Percentiles rank a stretch among this genome's conserved stretches.
phyloP scores from a whole-genome alignment of 2,329 filamentous ascomycete genomes.

The Alternaria rosae region DNA sequence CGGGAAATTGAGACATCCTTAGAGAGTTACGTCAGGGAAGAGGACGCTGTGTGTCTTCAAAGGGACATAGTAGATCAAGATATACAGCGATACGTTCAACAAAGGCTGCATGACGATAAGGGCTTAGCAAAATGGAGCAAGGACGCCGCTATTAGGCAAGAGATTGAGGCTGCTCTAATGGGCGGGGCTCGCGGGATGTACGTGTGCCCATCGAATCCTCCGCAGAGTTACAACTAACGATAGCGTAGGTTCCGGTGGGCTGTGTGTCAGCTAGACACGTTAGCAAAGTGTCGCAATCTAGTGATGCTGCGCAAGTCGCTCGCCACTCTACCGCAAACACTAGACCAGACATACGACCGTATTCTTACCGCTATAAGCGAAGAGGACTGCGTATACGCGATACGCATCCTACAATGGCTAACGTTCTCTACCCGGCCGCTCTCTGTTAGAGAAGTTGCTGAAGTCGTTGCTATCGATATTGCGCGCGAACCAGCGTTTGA shows the following conservation, averaged over 20 bases:
- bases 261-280: conserved; percentile 32
- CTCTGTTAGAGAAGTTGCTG: conserved; percentile 28
- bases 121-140: conserved; percentile 34
- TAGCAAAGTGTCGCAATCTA: conserved; percentile 30
- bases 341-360: conserved; percentile 40
- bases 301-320: conserved; percentile 27
- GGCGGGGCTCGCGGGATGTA: conserved; percentile 37
- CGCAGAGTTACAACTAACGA: conserved; percentile 10
- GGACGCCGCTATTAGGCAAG: conserved; percentile 31
- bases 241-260: conserved; percentile 37
- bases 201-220: too few species aligned
- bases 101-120: conserved; percentile 46
- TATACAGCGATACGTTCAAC: conserved; percentile 36
- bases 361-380: conserved; percentile 32
- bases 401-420: conserved; percentile 37
- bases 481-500: conserved; percentile 40
- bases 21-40: conserved; percentile 10
- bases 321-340: conserved; percentile 26
- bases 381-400: conserved; percentile 23
- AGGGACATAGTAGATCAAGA: conserved; percentile 35
- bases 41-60: conserved; percentile 30
- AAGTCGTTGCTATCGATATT: conserved; percentile 38
- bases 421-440: conserved; percentile 32
- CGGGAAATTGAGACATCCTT: conserved; percentile 36
- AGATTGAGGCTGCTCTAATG: conserved; percentile 44